Percentiles rank a stretch among this genome's conserved stretches.
These are phyloP conservation scores for Penicillium salamii DNA, from an alignment of 495 filamentous ascomycete genomes.

Conservation along the genomic window DNA sequence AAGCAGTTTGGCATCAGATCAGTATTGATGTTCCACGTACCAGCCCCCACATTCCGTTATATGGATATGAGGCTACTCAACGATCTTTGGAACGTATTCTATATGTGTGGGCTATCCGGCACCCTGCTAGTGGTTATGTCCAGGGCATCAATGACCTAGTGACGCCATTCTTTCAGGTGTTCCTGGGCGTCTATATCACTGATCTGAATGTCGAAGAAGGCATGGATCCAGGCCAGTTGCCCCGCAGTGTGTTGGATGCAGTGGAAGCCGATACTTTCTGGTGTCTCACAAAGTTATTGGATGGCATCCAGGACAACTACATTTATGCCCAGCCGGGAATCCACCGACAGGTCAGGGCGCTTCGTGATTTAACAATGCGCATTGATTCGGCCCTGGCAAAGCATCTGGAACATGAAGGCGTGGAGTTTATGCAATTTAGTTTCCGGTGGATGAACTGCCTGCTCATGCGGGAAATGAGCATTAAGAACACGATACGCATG, in stretches of 20 bases:
- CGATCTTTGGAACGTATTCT: slow-evolving; percentile 89
- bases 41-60: slow-evolving; percentile 91
- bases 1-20: slow-evolving; percentile 97
- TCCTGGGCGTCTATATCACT: slow-evolving; percentile 89
- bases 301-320: slow-evolving; percentile 98
- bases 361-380: slow-evolving; percentile 83
- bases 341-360: slow-evolving; percentile 82
- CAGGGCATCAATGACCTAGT: slow-evolving; percentile 98
- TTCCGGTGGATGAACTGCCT: slow-evolving; percentile 99
- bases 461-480: slow-evolving; percentile 94
- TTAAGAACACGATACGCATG: slow-evolving; percentile 95
- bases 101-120: slow-evolving; percentile 96
- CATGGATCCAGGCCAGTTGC: slow-evolving; percentile 95
- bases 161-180: slow-evolving; percentile 97
- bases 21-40: slow-evolving; percentile 97
- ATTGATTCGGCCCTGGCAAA: slow-evolving; percentile 84
- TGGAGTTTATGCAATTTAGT: slow-evolving; percentile 99
- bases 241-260: slow-evolving; percentile 86
- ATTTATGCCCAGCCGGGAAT: slow-evolving; percentile 97
- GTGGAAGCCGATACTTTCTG: slow-evolving; percentile 98
- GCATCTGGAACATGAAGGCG: slow-evolving; percentile 82
- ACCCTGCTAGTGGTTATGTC: slow-evolving; percentile 96
- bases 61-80: slow-evolving; percentile 94
- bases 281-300: slow-evolving; percentile 94
- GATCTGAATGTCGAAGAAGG: slow-evolving; percentile 87